Evolutionary conservation across 177 flowering plant species (phyloP).

Genomic region (Tripterygium wilfordii): DNA sequence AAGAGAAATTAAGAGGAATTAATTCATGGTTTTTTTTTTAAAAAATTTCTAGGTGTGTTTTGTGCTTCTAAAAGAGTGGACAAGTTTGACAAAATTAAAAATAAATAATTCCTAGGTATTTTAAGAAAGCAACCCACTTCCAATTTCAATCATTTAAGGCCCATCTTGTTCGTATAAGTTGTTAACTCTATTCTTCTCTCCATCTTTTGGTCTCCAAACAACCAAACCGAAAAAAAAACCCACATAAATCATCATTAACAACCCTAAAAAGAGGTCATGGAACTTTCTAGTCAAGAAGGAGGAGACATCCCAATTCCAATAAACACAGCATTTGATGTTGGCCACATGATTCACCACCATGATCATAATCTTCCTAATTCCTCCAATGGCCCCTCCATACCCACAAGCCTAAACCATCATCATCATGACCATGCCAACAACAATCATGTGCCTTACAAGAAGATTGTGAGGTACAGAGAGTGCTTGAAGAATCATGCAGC

Average conservation of each 20-base stretch:
- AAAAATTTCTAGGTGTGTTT: neutral
- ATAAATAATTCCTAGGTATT: slow-evolving; percentile 2
- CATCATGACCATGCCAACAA: slow-evolving; percentile 3
- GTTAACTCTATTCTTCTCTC: slow-evolving; percentile 4
- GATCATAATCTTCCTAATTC: slow-evolving; percentile 22
- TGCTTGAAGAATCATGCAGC: slow-evolving; percentile 93
- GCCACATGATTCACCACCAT: slow-evolving; percentile 42
- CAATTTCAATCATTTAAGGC: slow-evolving; percentile 13
- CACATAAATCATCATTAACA: neutral
- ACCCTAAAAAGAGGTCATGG: slow-evolving; percentile 23
- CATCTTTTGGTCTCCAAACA: slow-evolving; percentile 37
- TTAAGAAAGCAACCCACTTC: slow-evolving; percentile 2
- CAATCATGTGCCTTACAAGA: slow-evolving; percentile 1
- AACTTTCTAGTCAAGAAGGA: slow-evolving; percentile 44
- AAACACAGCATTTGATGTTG: slow-evolving; percentile 28
- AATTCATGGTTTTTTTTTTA: too few species aligned
- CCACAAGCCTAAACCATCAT: slow-evolving; percentile 21
- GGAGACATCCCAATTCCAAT: slow-evolving; percentile 61
- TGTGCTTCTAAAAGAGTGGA: slow-evolving; percentile 6
- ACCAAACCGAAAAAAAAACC: slow-evolving; percentile 2
- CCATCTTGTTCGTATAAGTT: too few species aligned
- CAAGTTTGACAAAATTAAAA: neutral
- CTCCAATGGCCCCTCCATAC: slow-evolving; percentile 32
- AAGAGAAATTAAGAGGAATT: too few species aligned
- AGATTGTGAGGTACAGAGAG: slow-evolving; percentile 48